These are phyloP conservation scores for Globisporangium radiosum DNA, from an alignment of 352 stramenopile species.

Conservation along the genomic window DNA sequence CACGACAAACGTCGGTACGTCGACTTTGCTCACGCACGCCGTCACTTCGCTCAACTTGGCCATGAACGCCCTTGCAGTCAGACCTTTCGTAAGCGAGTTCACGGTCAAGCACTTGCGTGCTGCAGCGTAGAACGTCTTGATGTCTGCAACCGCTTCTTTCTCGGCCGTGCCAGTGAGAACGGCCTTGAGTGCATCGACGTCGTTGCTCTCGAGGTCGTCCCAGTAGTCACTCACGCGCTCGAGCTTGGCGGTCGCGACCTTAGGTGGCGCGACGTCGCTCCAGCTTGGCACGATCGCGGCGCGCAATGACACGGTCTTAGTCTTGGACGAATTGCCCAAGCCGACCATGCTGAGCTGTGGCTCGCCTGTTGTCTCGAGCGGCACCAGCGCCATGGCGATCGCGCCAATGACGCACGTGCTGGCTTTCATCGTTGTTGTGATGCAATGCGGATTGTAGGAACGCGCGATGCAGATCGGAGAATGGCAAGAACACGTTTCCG, in stretches of 20 bases:
- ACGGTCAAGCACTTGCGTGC: not conserved
- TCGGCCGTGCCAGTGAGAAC: not conserved
- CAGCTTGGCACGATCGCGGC: not conserved
- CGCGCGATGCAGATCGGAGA: no score
- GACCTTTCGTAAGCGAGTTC: not conserved
- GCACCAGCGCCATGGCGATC: not conserved
- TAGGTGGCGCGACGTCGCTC: not conserved
- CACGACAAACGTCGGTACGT: not conserved
- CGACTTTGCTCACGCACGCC: not conserved
- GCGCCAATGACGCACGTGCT: not conserved
- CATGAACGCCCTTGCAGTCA: not conserved
- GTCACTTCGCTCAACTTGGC: not conserved
- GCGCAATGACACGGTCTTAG: not conserved
- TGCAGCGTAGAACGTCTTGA: not conserved
- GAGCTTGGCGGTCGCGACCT: not conserved
- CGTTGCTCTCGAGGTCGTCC: not conserved
- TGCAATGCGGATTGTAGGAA: no score
- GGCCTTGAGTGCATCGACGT: not conserved
- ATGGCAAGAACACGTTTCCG: no score
- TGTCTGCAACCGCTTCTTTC: not conserved
- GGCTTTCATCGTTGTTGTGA: conserved; percentile 1
- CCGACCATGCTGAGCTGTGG: not conserved
- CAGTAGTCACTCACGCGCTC: not conserved
- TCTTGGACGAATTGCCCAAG: not conserved
- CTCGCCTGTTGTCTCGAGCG: no score